Evolutionary conservation across 1,284 basidiomycete genomes (phyloP).

Genomic region (Moesziomyces sp.): DNA sequence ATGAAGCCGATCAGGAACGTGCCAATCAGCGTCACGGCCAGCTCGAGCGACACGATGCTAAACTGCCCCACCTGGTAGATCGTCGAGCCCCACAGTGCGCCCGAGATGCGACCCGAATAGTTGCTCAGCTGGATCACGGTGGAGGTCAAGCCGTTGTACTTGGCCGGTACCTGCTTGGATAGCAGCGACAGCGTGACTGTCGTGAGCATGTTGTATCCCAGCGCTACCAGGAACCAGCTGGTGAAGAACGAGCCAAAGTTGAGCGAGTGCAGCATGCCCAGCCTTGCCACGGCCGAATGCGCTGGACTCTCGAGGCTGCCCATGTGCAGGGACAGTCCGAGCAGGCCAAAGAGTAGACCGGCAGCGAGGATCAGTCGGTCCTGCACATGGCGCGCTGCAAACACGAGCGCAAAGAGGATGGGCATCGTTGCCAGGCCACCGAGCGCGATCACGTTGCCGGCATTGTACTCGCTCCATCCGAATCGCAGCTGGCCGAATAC

Average conservation of each 20-base stretch:
- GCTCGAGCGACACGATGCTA: constrained; percentile 41
- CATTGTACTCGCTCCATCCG: constrained; percentile 48
- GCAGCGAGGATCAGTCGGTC: constrained; percentile 43
- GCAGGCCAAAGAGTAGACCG: constrained; percentile 38
- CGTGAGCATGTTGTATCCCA: constrained; percentile 47
- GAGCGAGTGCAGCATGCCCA: constrained; percentile 20
- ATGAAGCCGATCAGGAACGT: constrained; percentile 37
- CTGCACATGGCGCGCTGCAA: constrained; percentile 37
- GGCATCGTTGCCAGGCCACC: constrained; percentile 46
- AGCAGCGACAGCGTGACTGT: constrained; percentile 47
- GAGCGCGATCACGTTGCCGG: constrained; percentile 50
- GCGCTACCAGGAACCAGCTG: constrained; percentile 42
- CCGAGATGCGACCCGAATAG: constrained; percentile 38
- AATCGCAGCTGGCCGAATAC: constrained; percentile 38
- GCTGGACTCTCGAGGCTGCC: constrained; percentile 39
- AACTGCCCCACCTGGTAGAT: constrained; percentile 52
- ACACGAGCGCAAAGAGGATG: constrained; percentile 45
- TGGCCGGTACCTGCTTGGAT: constrained; percentile 47
- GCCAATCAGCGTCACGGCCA: constrained; percentile 44
- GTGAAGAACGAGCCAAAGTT: constrained; percentile 50
- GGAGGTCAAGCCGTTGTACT: constrained; percentile 44
- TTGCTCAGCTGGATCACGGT: constrained; percentile 51
- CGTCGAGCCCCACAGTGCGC: constrained; percentile 44
- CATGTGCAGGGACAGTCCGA: constrained; percentile 46
- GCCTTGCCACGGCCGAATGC: constrained; percentile 14